Evolutionary conservation across 1,139 yeast genomes (phyloP), one percentile per base, ranked within the genome.

Genomic region (Lodderomyces elongisporus): DNA sequence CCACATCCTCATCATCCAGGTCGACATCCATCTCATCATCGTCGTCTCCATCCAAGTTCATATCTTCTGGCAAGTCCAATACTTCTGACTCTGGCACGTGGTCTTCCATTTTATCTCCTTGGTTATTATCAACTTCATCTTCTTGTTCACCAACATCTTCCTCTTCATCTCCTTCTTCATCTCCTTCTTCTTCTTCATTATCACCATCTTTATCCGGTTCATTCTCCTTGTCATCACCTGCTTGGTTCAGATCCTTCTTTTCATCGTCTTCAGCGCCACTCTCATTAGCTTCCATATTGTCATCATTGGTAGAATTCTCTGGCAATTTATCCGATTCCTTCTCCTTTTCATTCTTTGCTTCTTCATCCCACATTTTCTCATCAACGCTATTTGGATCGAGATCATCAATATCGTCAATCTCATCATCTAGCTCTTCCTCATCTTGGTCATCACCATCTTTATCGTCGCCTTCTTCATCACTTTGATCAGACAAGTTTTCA

Each of bases 301-400:
- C 81, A 34, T 73, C 67, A 17, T 69, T 54, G n/a, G 57, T 56
- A 2, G 77, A 60, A 37, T 74, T 66, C 17, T 79, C 77, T 1
- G 85, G 80, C 56, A 79, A 63, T 36, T 75, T 67, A 23, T 84
- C 88, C 14, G 87, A 73, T 31, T 81, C 82, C 50, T 82, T 81
- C 48, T 82, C 87, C 49, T 82, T 79, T 27, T 79, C 78, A 9
- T 84, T 89, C 36, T 79, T 74, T 10, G 84, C 84, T 54, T 89
- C 88, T 51, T 88, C 97, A 50, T 91, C 94, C 98, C 98, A 91
- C 96, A 91, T 85, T 62, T 91, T 91, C 48, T 93, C 98, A 56
- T 93, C 98, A 32, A 91, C 77, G 4, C 95, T 95, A 57, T 89
- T 85, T 2, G 96, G 96, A 66, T 91, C 97, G 39, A 84, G 67